Percentiles rank a stretch among this genome's conserved stretches.
phyloP scores from a whole-genome alignment of 805 yeast genomes.

The Wickerhamomyces queroliae region DNA sequence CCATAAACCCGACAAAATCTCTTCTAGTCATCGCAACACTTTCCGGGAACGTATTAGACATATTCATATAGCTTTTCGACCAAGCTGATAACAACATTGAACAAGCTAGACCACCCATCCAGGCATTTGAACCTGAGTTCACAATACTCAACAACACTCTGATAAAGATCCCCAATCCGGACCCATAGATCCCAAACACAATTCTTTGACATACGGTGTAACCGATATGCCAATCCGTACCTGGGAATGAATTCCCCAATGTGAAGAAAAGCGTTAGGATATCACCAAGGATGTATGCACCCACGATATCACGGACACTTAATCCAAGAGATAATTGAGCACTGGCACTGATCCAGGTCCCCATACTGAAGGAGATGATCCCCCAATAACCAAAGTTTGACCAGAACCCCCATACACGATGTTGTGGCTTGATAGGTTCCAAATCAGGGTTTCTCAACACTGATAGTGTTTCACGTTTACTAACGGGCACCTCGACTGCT shows the following conservation, averaged over 20 bases:
- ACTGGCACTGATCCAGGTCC: conserved; percentile 40
- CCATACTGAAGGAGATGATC: conserved; percentile 35
- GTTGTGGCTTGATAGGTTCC: conserved; percentile 16
- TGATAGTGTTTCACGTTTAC: conserved; percentile 23
- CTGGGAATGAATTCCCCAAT: conserved; percentile 41
- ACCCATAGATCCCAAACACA: conserved; percentile 41
- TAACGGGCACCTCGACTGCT: conserved; percentile 25
- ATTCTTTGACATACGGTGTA: conserved; percentile 40
- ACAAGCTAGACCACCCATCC: conserved; percentile 38
- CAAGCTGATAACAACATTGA: conserved; percentile 34
- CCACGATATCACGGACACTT: conserved; percentile 39
- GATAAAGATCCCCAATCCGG: conserved; percentile 33
- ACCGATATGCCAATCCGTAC: conserved; percentile 42
- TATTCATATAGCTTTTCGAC: conserved; percentile 29
- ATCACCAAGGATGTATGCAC: conserved; percentile 38
- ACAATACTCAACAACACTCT: conserved; percentile 40
- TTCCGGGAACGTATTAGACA: conserved; percentile 28
- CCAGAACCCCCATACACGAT: conserved; percentile 25
- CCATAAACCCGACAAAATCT: conserved; percentile 27
- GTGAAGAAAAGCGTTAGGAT: conserved; percentile 37
- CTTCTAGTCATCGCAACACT: conserved; percentile 24
- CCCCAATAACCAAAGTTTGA: conserved; percentile 40
- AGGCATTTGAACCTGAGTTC: conserved; percentile 40
- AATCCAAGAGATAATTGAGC: conserved; percentile 40
- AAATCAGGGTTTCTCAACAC: conserved; percentile 28